phyloP scores from a whole-genome alignment of 495 filamentous ascomycete species.

The Filosporella fistucella region DNA sequence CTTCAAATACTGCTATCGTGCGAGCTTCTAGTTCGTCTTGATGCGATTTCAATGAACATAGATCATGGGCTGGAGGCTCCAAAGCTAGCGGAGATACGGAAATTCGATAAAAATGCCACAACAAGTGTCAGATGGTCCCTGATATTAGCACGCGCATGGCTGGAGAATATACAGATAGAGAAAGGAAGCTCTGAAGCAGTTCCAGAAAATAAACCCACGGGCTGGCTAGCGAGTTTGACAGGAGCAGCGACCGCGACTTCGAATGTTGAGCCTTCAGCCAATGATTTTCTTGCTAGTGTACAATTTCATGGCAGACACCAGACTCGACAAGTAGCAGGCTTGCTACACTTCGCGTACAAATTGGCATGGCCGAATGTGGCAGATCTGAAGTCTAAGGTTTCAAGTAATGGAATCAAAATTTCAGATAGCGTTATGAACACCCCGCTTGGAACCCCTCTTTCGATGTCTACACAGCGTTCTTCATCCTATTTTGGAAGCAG shows the following conservation, averaged over 20 bases:
- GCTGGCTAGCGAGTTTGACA: conserved; percentile 47
- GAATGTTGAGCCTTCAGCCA: conserved; percentile 4
- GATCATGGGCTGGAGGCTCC: conserved; percentile 42
- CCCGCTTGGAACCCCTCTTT: conserved; percentile 18
- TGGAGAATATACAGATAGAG: conserved; percentile 64
- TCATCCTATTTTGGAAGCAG: conserved; percentile 23
- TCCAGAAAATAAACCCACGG: conserved; percentile 28
- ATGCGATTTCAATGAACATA: conserved; percentile 58
- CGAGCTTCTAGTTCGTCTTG: conserved; percentile 71
- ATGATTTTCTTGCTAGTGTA: conserved; percentile 9
- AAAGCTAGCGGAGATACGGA: conserved; percentile 52
- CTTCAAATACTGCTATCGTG: conserved; percentile 74
- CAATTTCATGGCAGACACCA: conserved; percentile 37
- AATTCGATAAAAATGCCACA: conserved; percentile 54
- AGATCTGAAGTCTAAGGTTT: conserved; percentile 9
- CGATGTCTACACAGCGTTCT: conserved; percentile 19
- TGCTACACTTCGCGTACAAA: conserved; percentile 53
- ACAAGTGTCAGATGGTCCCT: conserved; percentile 77
- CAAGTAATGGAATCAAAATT: conserved; percentile 14
- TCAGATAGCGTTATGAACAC: conserved; percentile 10
- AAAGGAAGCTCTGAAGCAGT: conserved; percentile 23
- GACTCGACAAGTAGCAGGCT: conserved; percentile 46
- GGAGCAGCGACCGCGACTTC: conserved; percentile 30
- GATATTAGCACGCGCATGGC: conserved; percentile 66
- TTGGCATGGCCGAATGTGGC: conserved; percentile 47